A percentile compares a stretch with the other conserved stretches of the same genome.
These are phyloP conservation scores for Cutaneotrichosporon cavernicola DNA, from an alignment of 1,284 basidiomycete species.

Conservation along the genomic window DNA sequence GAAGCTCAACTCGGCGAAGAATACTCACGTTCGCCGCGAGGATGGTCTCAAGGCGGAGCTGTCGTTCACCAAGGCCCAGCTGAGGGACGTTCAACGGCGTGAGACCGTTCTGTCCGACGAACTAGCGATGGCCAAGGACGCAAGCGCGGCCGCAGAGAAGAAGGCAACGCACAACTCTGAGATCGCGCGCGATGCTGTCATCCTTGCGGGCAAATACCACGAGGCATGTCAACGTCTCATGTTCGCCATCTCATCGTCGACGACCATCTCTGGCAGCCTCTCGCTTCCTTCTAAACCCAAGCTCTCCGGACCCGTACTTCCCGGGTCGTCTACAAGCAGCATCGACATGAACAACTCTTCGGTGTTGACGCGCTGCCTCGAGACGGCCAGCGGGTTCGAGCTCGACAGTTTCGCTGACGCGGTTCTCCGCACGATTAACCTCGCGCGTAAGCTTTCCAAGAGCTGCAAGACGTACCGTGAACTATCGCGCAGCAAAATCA, in stretches of 20 bases:
- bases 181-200: constrained; percentile 45
- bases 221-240: constrained; percentile 46
- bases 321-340: constrained; percentile 3
- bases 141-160: constrained; percentile 33
- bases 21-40: constrained; percentile 45
- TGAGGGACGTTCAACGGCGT: constrained; percentile 46
- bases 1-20: constrained; percentile 47
- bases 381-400: constrained; percentile 63
- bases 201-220: constrained; percentile 45
- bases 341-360: constrained; percentile 37
- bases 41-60: constrained; percentile 53
- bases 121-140: constrained; percentile 45
- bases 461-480: constrained; percentile 93
- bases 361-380: constrained; percentile 40
- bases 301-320: constrained; percentile 3
- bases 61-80: constrained; percentile 48
- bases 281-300: constrained; percentile 27
- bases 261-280: constrained; percentile 46
- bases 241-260: constrained; percentile 43
- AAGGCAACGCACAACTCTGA: constrained; percentile 38
- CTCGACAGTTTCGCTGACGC: constrained; percentile 79
- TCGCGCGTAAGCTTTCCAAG: constrained; percentile 94
- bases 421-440: constrained; percentile 72
- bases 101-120: constrained; percentile 48
- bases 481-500: constrained; percentile 86